These are phyloP conservation scores for Eurotiales sp. DNA, from an alignment of 2,329 filamentous ascomycete species.

Conservation along the genomic window DNA sequence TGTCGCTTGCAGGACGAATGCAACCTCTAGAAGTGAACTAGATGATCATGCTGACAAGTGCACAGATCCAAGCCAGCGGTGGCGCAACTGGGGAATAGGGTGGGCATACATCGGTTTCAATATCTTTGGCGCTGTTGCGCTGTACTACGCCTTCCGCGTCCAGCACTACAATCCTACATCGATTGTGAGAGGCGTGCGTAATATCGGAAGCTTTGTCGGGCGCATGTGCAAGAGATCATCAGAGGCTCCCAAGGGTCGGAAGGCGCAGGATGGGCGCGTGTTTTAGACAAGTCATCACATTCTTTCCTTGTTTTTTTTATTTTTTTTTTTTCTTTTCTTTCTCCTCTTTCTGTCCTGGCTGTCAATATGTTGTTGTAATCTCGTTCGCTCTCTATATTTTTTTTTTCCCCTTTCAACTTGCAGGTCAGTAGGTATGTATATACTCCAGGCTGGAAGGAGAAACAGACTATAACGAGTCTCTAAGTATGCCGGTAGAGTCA, in stretches of 20 bases:
- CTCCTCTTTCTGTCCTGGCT: background rate
- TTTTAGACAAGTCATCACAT: background rate
- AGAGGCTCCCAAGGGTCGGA: conserved; percentile 6
- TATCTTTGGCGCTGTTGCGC: conserved; percentile 48
- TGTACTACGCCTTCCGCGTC: conserved; percentile 14
- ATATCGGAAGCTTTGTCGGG: conserved; percentile 8
- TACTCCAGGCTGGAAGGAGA: too few relatives aligned
- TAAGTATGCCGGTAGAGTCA: too few relatives aligned
- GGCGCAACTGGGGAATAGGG: conserved; percentile 66
- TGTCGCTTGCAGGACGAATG: too few relatives aligned
- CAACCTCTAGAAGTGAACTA: too few relatives aligned
- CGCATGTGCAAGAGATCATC: conserved; percentile 11
- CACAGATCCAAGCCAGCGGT: conserved; percentile 54
- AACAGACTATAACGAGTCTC: too few relatives aligned
- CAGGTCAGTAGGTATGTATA: too few relatives aligned
- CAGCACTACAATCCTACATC: conserved; percentile 15
- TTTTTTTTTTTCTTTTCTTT: background rate
- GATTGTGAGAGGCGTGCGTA: conserved; percentile 7
- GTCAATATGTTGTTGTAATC: background rate
- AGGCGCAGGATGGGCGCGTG: conserved; percentile 14
- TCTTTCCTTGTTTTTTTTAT: background rate
- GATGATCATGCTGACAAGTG: background rate
- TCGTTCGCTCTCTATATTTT: background rate
- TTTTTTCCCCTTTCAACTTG: background rate
- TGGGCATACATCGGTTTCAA: conserved; percentile 60